Evolutionary conservation across 1,139 yeast species (phyloP).

Genomic region (Suhomyces taliae): DNA sequence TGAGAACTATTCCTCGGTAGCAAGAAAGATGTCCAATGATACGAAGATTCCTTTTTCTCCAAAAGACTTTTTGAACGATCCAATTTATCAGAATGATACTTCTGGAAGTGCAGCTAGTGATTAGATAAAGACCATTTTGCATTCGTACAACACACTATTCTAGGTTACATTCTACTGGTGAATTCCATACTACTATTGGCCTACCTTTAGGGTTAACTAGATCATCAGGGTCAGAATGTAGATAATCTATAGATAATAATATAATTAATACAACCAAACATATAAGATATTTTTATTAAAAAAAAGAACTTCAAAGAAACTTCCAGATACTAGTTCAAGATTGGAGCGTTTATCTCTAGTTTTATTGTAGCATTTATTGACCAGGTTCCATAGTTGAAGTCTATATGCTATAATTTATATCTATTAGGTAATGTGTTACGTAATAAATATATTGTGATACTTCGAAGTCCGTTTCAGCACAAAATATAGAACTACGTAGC

Average conservation of each 20-base stretch:
- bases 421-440: background rate
- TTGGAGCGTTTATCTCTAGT: too few species aligned
- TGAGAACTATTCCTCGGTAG: constrained; percentile 41
- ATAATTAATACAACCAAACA: too few species aligned
- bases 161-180: too few species aligned
- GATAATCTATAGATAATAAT: background rate
- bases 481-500: background rate
- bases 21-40: constrained; percentile 37
- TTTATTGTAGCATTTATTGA: too few species aligned
- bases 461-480: background rate
- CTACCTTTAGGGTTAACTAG: too few species aligned
- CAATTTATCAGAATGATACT: constrained; percentile 14
- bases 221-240: background rate
- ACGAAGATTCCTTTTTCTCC: constrained; percentile 45
- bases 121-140: too few species aligned
- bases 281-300: too few species aligned
- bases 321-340: too few species aligned
- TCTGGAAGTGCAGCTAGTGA: background rate
- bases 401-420: background rate
- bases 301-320: too few species aligned
- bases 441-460: background rate
- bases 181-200: too few species aligned
- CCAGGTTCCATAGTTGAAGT: too few species aligned
- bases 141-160: too few species aligned
- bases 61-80: constrained; percentile 41